Conservation (phyloP, 2,329 filamentous ascomycete species). For the Teratosphaeria gauchensis region DNA sequence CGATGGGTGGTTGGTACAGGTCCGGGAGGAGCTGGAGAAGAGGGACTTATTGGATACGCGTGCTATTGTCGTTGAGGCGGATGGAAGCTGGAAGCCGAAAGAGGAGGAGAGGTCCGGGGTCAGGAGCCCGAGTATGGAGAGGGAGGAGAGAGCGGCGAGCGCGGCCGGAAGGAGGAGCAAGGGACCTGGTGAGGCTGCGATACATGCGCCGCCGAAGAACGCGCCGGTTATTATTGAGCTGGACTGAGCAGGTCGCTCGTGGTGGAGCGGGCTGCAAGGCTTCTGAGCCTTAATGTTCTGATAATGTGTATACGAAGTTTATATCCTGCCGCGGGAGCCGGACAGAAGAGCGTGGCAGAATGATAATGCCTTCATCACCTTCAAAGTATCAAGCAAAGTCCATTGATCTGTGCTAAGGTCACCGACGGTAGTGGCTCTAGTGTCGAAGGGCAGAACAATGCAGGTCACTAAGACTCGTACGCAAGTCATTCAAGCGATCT, state of each 20-base stretch:
- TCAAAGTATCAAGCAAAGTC: no score
- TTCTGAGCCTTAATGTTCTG: no score
- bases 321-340: no score
- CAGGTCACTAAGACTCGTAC: no score
- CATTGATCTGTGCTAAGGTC: no score
- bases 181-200: neutral
- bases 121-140: constrained; percentile 17
- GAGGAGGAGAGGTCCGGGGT: constrained; percentile 19
- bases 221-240: constrained; percentile 8
- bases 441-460: no score
- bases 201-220: neutral
- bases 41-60: constrained; percentile 34
- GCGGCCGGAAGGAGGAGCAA: neutral
- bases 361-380: no score
- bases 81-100: constrained; percentile 53
- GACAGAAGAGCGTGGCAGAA: no score
- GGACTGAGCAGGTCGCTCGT: neutral
- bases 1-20: constrained; percentile 61
- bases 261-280: no score
- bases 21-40: constrained; percentile 43
- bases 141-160: constrained; percentile 10
- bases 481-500: no score
- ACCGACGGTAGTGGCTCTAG: no score
- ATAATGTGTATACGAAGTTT: no score
- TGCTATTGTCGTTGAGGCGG: constrained; percentile 52